phyloP scores from a whole-genome alignment of 495 filamentous ascomycete genomes.

The Lophium mytilinum region DNA sequence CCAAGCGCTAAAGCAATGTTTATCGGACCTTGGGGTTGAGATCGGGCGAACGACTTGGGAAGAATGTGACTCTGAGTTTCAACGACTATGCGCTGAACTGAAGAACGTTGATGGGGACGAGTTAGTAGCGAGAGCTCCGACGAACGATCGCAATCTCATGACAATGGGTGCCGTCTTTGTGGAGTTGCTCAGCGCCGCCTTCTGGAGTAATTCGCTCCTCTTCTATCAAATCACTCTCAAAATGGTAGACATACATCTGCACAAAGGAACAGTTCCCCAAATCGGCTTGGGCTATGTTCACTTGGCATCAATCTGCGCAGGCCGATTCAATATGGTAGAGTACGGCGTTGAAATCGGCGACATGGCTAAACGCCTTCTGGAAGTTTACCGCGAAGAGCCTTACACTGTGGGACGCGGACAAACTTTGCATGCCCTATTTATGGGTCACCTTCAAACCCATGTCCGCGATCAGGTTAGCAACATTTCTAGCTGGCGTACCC shows the following conservation, averaged over 20 bases:
- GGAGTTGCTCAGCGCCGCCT: slow-evolving; percentile 71
- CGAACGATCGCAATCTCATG: slow-evolving; percentile 46
- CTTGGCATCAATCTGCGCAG: slow-evolving; percentile 62
- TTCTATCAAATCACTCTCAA: slow-evolving; percentile 71
- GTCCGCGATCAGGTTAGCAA: slow-evolving; percentile 41
- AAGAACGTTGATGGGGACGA: slow-evolving; percentile 50
- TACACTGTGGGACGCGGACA: slow-evolving; percentile 63
- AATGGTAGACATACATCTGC: slow-evolving; percentile 61
- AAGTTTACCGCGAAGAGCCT: slow-evolving; percentile 52
- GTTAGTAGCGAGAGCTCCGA: slow-evolving; percentile 42
- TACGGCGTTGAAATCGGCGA: slow-evolving; percentile 59
- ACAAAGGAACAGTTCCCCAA: slow-evolving; percentile 59
- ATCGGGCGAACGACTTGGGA: slow-evolving; percentile 61
- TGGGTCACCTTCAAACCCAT: slow-evolving; percentile 62
- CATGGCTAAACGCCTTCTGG: slow-evolving; percentile 57
- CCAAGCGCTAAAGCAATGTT: slow-evolving; percentile 54
- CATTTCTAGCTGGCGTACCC: too few relatives aligned
- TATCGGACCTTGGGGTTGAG: slow-evolving; percentile 57
- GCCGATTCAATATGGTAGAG: slow-evolving; percentile 63
- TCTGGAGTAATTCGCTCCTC: slow-evolving; percentile 66
- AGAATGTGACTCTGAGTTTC: slow-evolving; percentile 65
- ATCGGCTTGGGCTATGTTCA: slow-evolving; percentile 69
- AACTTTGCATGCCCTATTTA: slow-evolving; percentile 63
- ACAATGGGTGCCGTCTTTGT: slow-evolving; percentile 66
- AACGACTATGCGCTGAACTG: slow-evolving; percentile 49